Conservation (phyloP, 179 eudicot species). For the Corrigiola litoralis region DNA sequence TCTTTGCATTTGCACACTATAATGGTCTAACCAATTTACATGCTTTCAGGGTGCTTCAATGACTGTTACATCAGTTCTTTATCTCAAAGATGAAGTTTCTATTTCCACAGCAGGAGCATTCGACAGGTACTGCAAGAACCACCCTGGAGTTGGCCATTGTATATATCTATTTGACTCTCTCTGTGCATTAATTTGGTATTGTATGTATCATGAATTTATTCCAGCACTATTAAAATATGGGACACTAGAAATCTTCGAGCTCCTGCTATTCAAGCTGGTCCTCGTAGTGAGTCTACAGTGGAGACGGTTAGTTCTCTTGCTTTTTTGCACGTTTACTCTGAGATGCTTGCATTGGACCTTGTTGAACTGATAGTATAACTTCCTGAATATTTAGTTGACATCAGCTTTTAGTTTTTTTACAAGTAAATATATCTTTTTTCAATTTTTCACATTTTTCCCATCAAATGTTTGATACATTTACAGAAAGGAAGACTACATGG, state of each 20-base stretch:
- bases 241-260: constrained; percentile 58
- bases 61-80: constrained; percentile 72
- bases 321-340: neutral
- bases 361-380: too few species aligned
- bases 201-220: constrained; percentile 5
- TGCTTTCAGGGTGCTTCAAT: constrained; percentile 54
- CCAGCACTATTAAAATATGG: constrained; percentile 64
- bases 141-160: neutral
- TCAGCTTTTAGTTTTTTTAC: too few species aligned
- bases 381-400: too few species aligned
- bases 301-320: constrained; percentile 41
- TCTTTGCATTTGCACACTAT: neutral
- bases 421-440: too few species aligned
- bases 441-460: neutral
- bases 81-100: constrained; percentile 60
- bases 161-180: neutral
- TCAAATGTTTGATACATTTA: neutral
- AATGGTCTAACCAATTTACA: neutral
- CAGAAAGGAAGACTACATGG: constrained; percentile 79
- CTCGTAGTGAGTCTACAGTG: constrained; percentile 26
- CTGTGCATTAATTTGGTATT: neutral
- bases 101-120: constrained; percentile 72
- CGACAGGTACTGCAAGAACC: constrained; percentile 44
- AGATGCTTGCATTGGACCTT: too few species aligned
- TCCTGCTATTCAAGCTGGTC: constrained; percentile 44